Base-by-base conservation (phyloP, 768 basidiomycete genomes). In the Hypholoma fasciculare region DNA sequence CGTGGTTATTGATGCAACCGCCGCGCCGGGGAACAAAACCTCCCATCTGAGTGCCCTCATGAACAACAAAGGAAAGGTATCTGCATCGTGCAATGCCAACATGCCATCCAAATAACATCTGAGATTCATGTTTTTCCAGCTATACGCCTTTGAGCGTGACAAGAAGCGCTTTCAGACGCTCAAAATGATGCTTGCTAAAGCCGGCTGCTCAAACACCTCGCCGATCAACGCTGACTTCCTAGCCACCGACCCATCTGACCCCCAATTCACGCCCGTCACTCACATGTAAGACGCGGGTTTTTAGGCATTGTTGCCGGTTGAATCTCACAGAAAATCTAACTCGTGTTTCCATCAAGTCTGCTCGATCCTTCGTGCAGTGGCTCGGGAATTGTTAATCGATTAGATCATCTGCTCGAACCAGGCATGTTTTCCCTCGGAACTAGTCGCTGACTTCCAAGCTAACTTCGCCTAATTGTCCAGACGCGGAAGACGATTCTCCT, bases 1-100 rank as follows among this genome's bases (percentile, higher is more conserved):
- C 54, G 77, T 82, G 48, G 91, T 94, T 30, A 90, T 98, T 40
- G 96, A 98, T 71, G 95, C 94, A 12, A 98, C 95, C 11, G 90
- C 95, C 40, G 97, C 97, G 1, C 97, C 97, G 0, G 97, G 97
- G 0, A 99, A 99, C 75, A 99, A 99, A 75, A 98, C 97, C 1
- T 90, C 94, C 7, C 94, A 96, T 72, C 73, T 98, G 20, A 90
- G 92, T 63, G 93, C 95, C 20, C 75, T 98, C 44, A 93, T 98
- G 90, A 69, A 77, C 16, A 89, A 88, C 63, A 82, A 83, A 69
- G 93, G 94, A 65, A 90, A 87, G 74, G 96, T 94, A 53, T 60
- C 78, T 14, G 19, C 14, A 27, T 34, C 30, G 14, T 34, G 27
- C 34, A 20, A 20, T 52, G 19, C 27, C 30, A 14, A 20, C 14